A percentile compares a stretch with the other conserved stretches of the same genome.
These are phyloP conservation scores for Fraxinus latifolia DNA, from an alignment of 305 asterid genomes.

Conservation along the genomic window DNA sequence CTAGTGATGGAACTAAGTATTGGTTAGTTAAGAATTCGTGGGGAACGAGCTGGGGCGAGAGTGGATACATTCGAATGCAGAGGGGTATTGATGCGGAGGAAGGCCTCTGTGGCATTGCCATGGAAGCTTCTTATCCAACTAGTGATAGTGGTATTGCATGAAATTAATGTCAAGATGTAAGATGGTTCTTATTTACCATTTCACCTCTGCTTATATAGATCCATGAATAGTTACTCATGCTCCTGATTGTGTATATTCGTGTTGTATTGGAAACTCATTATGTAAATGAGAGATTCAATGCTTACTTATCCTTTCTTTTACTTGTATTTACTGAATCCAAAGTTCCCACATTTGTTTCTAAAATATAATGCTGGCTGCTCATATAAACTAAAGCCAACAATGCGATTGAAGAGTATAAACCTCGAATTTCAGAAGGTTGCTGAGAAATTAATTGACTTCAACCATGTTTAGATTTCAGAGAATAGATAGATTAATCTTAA, in stretches of 20 bases:
- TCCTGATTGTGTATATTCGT: background rate
- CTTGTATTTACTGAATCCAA: background rate
- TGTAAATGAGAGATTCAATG: background rate
- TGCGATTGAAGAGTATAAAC: background rate
- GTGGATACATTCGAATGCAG: conserved; percentile 28
- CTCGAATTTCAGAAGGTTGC: background rate
- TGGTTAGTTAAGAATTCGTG: conserved; percentile 37
- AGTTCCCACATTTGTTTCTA: background rate
- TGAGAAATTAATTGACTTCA: background rate
- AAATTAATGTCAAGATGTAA: background rate
- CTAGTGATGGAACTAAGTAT: conserved; percentile 19
- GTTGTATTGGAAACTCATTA: background rate
- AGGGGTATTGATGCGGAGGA: conserved; percentile 13
- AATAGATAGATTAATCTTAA: background rate
- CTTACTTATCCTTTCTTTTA: background rate
- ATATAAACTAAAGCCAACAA: background rate
- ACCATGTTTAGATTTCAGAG: background rate
- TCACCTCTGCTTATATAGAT: background rate
- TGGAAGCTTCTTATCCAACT: conserved; percentile 26
- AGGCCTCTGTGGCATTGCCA: conserved; percentile 31
- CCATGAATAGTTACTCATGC: background rate
- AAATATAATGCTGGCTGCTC: background rate
- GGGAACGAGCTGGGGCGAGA: conserved; percentile 32
- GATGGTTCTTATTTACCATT: background rate
- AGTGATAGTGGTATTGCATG: background rate